Evolutionary conservation across 805 yeast species (phyloP).

Genomic region (Candida ponderosae): DNA sequence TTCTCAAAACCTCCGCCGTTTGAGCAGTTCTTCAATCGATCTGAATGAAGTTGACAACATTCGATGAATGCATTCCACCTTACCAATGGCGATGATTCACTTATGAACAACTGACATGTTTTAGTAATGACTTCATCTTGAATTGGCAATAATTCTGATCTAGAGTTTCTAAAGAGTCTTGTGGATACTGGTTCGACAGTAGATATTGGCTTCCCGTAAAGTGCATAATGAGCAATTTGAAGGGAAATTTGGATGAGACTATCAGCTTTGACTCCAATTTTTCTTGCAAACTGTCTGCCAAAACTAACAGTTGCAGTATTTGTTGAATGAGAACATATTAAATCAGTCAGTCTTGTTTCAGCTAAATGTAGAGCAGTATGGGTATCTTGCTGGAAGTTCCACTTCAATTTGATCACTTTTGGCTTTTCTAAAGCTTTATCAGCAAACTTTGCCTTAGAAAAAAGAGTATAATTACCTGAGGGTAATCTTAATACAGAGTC

Average conservation of each 20-base stretch:
- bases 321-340: slow-evolving; percentile 72
- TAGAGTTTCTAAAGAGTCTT: slow-evolving; percentile 55
- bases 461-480: slow-evolving; percentile 44
- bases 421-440: slow-evolving; percentile 4
- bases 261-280: slow-evolving; percentile 80
- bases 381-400: slow-evolving; percentile 29
- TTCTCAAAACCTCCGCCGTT: slow-evolving; percentile 65
- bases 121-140: slow-evolving; percentile 46
- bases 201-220: slow-evolving; percentile 83
- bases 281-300: slow-evolving; percentile 71
- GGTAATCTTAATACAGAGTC: slow-evolving; percentile 85
- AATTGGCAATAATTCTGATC: slow-evolving; percentile 63
- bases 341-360: slow-evolving; percentile 81
- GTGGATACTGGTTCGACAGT: slow-evolving; percentile 88
- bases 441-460: slow-evolving; percentile 25
- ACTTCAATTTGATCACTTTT: slow-evolving; percentile 21
- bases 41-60: slow-evolving; percentile 45
- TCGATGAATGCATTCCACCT: slow-evolving; percentile 44
- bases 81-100: slow-evolving; percentile 36
- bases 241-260: slow-evolving; percentile 86
- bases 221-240: slow-evolving; percentile 85
- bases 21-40: slow-evolving; percentile 42
- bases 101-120: slow-evolving; percentile 56
- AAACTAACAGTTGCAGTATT: slow-evolving; percentile 68
- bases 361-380: slow-evolving; percentile 60